These are phyloP conservation scores for Aureobasidium namibiae DNA, from an alignment of 2,329 filamentous ascomycete genomes.

Conservation along the genomic window DNA sequence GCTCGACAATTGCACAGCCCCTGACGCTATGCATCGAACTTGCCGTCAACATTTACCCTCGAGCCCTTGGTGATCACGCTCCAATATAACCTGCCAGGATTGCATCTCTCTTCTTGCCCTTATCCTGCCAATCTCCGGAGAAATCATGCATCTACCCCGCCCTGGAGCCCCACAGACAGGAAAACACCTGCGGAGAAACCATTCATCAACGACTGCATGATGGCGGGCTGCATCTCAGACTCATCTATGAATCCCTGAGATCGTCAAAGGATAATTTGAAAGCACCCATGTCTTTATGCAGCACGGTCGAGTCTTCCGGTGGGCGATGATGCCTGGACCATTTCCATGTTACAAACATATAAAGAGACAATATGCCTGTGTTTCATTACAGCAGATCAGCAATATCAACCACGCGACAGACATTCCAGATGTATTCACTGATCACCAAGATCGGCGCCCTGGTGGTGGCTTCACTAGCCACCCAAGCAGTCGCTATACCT, in stretches of 20 bases:
- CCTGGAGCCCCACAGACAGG: background rate
- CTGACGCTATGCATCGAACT: background rate
- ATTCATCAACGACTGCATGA: background rate
- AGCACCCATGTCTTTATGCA: background rate
- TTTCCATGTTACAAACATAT: background rate
- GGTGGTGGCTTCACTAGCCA: background rate
- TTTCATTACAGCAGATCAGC: slow-evolving; percentile 2
- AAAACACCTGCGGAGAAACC: background rate
- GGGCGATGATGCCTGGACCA: background rate
- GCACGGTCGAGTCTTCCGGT: background rate
- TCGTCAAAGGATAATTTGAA: background rate
- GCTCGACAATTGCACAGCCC: background rate
- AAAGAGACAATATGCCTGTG: background rate
- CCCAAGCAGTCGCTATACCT: background rate
- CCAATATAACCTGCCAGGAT: background rate
- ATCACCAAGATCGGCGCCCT: background rate
- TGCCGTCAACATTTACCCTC: background rate
- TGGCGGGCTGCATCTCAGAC: background rate
- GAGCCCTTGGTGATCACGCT: too few species aligned
- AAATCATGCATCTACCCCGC: slow-evolving; percentile 4
- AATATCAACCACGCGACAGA: background rate
- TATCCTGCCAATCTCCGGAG: background rate
- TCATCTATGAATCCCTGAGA: background rate
- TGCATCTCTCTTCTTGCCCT: background rate
- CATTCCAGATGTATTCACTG: background rate